phyloP scores from a whole-genome alignment of 331 rosid genomes.

The Quercus lobata region DNA sequence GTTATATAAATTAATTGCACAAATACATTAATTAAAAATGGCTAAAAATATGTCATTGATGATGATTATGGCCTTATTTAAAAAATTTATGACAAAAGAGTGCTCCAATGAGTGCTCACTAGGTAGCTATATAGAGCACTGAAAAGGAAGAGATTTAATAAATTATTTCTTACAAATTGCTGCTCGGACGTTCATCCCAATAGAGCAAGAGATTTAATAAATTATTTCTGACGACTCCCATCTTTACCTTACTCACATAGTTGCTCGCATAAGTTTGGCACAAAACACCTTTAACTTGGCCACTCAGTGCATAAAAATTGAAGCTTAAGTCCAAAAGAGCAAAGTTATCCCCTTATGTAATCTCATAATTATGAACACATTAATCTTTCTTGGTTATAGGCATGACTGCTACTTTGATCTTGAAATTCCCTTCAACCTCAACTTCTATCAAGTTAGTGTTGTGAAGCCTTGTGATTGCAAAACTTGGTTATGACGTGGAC shows the following conservation, averaged over 20 bases:
- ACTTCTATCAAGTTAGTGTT: slow-evolving; percentile 23
- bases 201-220: slow-evolving; percentile 10
- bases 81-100: not conserved
- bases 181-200: slow-evolving; percentile 24
- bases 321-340: slow-evolving; percentile 45
- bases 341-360: slow-evolving; percentile 27
- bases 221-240: slow-evolving; percentile 26
- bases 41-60: not conserved
- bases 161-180: slow-evolving; percentile 26
- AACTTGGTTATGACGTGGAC: not conserved
- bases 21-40: too few relatives aligned
- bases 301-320: slow-evolving; percentile 27
- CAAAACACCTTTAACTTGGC: slow-evolving; percentile 28
- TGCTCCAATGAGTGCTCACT: not conserved
- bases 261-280: slow-evolving; percentile 29
- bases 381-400: slow-evolving; percentile 30
- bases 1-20: too few relatives aligned
- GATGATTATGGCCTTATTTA: not conserved
- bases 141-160: not conserved
- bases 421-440: slow-evolving; percentile 24
- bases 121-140: not conserved
- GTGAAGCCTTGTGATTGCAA: not conserved
- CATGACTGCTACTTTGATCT: slow-evolving; percentile 31
- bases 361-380: slow-evolving; percentile 24
- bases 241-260: slow-evolving; percentile 28